These are phyloP conservation scores for Peterozyma xylosa DNA, from an alignment of 805 yeast genomes.

Conservation along the genomic window DNA sequence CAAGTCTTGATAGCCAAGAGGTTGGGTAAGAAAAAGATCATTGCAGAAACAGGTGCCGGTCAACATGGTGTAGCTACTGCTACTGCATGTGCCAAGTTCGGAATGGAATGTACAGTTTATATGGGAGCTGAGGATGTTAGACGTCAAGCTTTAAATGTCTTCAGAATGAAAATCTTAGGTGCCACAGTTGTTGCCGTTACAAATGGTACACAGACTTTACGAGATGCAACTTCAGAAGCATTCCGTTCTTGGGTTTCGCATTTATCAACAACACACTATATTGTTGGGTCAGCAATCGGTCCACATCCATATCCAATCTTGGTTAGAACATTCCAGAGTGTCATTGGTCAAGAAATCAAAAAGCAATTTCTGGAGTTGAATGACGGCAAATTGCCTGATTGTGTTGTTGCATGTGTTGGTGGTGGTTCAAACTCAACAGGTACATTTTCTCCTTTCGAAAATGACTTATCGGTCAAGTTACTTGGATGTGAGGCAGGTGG, in stretches of 20 bases:
- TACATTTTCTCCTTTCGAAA: constrained; percentile 88
- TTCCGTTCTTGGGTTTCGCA: constrained; percentile 93
- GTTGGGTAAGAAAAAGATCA: constrained; percentile 67
- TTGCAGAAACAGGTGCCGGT: constrained; percentile 92
- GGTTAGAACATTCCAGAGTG: constrained; percentile 97
- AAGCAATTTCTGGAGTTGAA: constrained; percentile 78
- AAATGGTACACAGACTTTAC: constrained; percentile 89
- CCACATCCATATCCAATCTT: constrained; percentile 99
- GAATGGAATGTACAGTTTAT: constrained; percentile 85
- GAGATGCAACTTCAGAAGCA: constrained; percentile 98
- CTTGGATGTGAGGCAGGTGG: constrained; percentile 99
- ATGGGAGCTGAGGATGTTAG: constrained; percentile 99
- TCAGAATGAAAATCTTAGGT: constrained; percentile 94
- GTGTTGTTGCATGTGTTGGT: constrained; percentile 97
- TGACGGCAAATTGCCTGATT: constrained; percentile 81
- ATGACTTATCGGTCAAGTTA: constrained; percentile 68
- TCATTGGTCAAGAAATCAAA: constrained; percentile 92
- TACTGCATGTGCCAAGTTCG: constrained; percentile 88
- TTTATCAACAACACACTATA: constrained; percentile 80
- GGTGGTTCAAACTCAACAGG: constrained; percentile 98
- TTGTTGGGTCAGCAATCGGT: constrained; percentile 97
- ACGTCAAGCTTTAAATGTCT: constrained; percentile 96
- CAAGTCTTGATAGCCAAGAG: constrained; percentile 76
- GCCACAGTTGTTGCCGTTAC: constrained; percentile 92
- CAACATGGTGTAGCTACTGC: constrained; percentile 94